A percentile compares a stretch with the other conserved stretches of the same genome.
These are phyloP conservation scores for Sordariomycetes sp. DNA, from an alignment of 2,329 filamentous ascomycete species.

Conservation along the genomic window DNA sequence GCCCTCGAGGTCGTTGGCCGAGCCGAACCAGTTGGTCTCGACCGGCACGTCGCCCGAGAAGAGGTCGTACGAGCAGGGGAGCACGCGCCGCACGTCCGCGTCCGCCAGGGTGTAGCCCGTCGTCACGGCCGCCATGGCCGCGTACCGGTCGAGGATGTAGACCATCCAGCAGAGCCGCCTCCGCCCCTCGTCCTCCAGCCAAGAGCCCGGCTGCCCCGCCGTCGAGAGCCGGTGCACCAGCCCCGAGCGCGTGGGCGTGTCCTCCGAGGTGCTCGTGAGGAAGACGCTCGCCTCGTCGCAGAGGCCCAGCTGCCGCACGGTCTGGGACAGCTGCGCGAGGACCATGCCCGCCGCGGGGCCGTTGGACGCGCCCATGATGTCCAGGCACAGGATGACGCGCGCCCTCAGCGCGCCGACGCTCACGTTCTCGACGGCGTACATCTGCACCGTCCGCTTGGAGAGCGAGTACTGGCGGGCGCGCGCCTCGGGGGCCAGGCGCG, in stretches of 20 bases:
- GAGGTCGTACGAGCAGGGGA: constrained; percentile 31
- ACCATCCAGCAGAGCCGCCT: constrained; percentile 32
- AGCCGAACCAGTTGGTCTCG: constrained; percentile 17
- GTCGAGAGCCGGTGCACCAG: constrained; percentile 22
- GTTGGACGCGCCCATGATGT: constrained; percentile 30
- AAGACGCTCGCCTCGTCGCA: constrained; percentile 27
- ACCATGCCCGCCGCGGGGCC: constrained; percentile 31
- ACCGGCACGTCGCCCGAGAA: constrained; percentile 32
- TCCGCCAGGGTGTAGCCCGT: constrained; percentile 31
- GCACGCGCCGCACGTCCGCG: constrained; percentile 23
- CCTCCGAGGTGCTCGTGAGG: constrained; percentile 18
- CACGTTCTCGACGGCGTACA: constrained; percentile 29
- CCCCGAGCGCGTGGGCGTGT: constrained; percentile 19
- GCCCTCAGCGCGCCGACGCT: constrained; percentile 26
- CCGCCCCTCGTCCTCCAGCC: constrained; percentile 32
- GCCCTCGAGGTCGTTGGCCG: not conserved
- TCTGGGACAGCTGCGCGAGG: constrained; percentile 25
- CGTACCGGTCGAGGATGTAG: constrained; percentile 31
- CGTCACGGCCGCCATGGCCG: constrained; percentile 24
- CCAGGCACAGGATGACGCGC: constrained; percentile 27
- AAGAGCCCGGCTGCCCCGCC: constrained; percentile 23
- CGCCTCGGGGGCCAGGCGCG: constrained; percentile 24
- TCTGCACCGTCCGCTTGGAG: constrained; percentile 26
- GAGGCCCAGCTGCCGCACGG: constrained; percentile 25
- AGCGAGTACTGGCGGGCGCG: constrained; percentile 25